Base-by-base conservation (phyloP, 306 rosid genomes). In the Vicia sativa region DNA sequence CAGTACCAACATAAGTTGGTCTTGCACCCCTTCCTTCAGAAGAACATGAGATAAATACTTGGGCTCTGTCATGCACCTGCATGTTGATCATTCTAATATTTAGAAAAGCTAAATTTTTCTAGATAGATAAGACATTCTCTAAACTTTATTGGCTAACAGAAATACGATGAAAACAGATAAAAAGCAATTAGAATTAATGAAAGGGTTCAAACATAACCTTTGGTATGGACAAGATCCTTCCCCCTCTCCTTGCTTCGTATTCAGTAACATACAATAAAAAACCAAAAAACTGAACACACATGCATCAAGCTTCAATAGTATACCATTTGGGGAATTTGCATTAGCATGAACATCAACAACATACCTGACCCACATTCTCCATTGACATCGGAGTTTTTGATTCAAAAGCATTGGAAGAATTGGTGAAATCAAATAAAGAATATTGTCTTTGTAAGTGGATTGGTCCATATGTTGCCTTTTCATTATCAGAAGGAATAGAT, bases 31-130 rank as follows among this genome's bases (percentile, higher is more conserved):
- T 77, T 70, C 76, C 76, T 73, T 74, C 75, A 29, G 88, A 74
- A 67, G 87, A 80, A 71, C 97, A 90, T 53, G 82, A 79, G 53
- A 88, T 53, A 65, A 93, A 87, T 48, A 93, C 89, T 78, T 93
- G 97, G 76, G 96, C 98, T 76, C 98, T 88, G 88, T 93, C 98
- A 80, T 84, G 90, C 77, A 93, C 78, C 98, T 93, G 89, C 81
- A 77, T 28, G 62, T 78, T 58, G 52, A 43, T 50, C 72, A 61
- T 61, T 35, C 14, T 42, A 77, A 81, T 58, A 70, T 57, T 49
- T 15, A 52, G 58, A 46, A 31, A 61, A 56, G 39, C 66, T 53
- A 52, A 59, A 61, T 29, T 68, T 69, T 78, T 56, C 60, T 26
- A 12, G 37, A 65, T 28, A 65, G 44, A 61, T 16, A 60, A 71